Percentiles rank a stretch among this genome's conserved stretches.
Evolutionary conservation across 192 early-diverging fungal species (phyloP).

Genomic region (Entomortierella lignicola): DNA sequence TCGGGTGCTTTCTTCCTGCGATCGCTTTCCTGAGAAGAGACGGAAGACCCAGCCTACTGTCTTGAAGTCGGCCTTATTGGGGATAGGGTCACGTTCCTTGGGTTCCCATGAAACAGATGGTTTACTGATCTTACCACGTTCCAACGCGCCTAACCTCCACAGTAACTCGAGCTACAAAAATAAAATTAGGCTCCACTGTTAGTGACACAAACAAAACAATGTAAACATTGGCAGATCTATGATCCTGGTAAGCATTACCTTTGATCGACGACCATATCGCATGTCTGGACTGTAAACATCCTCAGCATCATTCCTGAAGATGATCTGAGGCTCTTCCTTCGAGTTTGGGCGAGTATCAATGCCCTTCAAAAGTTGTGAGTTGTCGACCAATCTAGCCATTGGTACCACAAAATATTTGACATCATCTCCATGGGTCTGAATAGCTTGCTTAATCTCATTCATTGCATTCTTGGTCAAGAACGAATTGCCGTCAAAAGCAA

Average conservation of each 20-base stretch:
- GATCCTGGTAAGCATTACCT: slow-evolving; percentile 50
- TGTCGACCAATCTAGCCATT: slow-evolving; percentile 70
- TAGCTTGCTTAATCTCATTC: slow-evolving; percentile 62
- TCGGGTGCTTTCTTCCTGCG: slow-evolving; percentile 69
- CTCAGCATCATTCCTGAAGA: slow-evolving; percentile 66
- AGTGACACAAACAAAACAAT: background rate
- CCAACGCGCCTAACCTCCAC: slow-evolving; percentile 67
- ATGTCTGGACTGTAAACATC: slow-evolving; percentile 69
- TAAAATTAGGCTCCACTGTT: background rate
- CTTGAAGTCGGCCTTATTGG: slow-evolving; percentile 63
- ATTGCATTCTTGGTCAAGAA: slow-evolving; percentile 66
- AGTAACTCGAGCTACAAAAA: slow-evolving; percentile 63
- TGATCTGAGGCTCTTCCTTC: slow-evolving; percentile 72
- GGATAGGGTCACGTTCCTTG: slow-evolving; percentile 50
- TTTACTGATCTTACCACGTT: slow-evolving; percentile 57
- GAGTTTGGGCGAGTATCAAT: slow-evolving; percentile 64
- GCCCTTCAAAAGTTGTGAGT: slow-evolving; percentile 62
- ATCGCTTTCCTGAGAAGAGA: slow-evolving; percentile 67
- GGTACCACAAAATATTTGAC: slow-evolving; percentile 72
- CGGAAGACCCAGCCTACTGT: slow-evolving; percentile 71
- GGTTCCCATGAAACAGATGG: slow-evolving; percentile 70
- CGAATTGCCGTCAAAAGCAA: slow-evolving; percentile 75
- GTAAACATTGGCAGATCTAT: too few relatives aligned
- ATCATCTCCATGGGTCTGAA: slow-evolving; percentile 57
- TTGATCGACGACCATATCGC: slow-evolving; percentile 73